These are phyloP conservation scores for Globisporangium echinulatum DNA, from an alignment of 352 stramenopile species.

Conservation along the genomic window DNA sequence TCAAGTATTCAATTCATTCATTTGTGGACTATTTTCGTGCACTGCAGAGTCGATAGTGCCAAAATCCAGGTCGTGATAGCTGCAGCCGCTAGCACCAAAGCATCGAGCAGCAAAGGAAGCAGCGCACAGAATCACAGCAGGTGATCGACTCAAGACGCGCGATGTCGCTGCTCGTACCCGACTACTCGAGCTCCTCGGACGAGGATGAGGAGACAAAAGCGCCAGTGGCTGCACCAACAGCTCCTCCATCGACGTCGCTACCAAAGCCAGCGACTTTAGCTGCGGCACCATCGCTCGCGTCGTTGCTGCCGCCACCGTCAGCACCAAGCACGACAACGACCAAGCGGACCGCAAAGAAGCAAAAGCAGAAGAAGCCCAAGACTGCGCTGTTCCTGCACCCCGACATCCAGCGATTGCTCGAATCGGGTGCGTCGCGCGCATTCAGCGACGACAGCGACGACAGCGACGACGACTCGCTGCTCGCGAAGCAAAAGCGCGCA, in stretches of 20 bases:
- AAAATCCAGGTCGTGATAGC: neutral
- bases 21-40: too few relatives aligned
- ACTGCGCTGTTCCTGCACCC: conserved; percentile 42
- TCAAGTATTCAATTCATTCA: too few relatives aligned
- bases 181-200: conserved; percentile 57
- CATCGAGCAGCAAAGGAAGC: too few relatives aligned
- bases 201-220: conserved; percentile 19
- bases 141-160: neutral
- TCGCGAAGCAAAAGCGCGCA: conserved; percentile 50
- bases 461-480: conserved; percentile 23
- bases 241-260: neutral
- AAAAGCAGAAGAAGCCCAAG: conserved; percentile 31
- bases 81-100: too few relatives aligned
- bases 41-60: neutral
- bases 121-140: too few relatives aligned
- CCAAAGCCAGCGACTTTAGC: neutral
- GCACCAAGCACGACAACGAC: conserved; percentile 8
- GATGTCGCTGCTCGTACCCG: conserved; percentile 47
- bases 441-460: conserved; percentile 24
- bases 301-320: neutral
- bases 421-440: conserved; percentile 20
- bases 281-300: neutral
- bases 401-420: conserved; percentile 51
- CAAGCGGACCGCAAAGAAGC: conserved; percentile 23
- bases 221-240: neutral